Percentiles rank a stretch among this genome's conserved stretches.
These are phyloP conservation scores for Exutisphaerella laricina DNA, from an alignment of 2,329 filamentous ascomycete genomes.

Conservation along the genomic window DNA sequence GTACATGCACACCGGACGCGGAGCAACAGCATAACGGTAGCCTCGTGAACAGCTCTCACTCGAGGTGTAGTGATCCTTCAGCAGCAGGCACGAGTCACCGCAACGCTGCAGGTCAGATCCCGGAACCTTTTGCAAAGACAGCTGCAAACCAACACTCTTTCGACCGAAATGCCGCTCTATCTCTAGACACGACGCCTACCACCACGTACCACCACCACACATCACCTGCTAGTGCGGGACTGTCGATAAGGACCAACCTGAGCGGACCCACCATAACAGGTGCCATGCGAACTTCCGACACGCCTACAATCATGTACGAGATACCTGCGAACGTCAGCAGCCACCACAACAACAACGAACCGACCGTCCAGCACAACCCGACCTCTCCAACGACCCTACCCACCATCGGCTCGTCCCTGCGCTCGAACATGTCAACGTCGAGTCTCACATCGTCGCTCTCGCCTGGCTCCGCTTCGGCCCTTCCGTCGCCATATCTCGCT, in stretches of 20 bases:
- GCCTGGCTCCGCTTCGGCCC: conserved; percentile 40
- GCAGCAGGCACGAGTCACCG: no score
- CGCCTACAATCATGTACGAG: conserved; percentile 18
- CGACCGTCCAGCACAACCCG: conserved; percentile 32
- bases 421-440: conserved; percentile 39
- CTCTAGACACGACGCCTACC: conserved; percentile 14
- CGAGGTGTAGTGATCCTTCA: no score
- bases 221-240: conserved; percentile 18
- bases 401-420: conserved; percentile 29
- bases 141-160: conserved; percentile 6
- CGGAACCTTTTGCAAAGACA: no score
- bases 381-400: conserved; percentile 32
- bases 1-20: no score
- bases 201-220: conserved; percentile 12
- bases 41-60: no score
- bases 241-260: conserved; percentile 21
- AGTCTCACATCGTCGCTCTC: conserved; percentile 44
- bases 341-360: no score
- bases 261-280: conserved; percentile 5
- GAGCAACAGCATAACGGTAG: no score
- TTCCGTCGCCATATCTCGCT: conserved; percentile 45
- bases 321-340: background rate
- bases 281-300: conserved; percentile 11
- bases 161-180: conserved; percentile 10
- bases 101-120: no score